Percentiles rank a stretch among this genome's conserved stretches.
phyloP scores from a whole-genome alignment of 257 asterid species.

The Solanum appendiculatum region DNA sequence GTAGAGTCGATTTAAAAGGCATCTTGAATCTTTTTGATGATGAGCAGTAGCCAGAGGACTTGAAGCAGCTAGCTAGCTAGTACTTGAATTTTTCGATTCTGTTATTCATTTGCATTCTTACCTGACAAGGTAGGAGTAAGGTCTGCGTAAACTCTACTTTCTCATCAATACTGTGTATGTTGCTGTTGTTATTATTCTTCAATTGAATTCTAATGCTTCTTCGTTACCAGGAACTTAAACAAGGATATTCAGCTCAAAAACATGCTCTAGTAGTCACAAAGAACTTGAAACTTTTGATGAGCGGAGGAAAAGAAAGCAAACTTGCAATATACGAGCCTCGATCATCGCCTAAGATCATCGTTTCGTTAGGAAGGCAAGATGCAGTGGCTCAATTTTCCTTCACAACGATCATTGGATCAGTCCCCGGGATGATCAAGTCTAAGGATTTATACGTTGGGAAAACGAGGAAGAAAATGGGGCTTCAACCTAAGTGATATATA shows the following conservation, averaged over 20 bases:
- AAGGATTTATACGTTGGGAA: conserved; percentile 74
- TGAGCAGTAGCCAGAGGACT: neutral
- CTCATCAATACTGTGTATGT: neutral
- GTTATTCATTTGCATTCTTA: neutral
- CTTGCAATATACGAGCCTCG: conserved; percentile 56
- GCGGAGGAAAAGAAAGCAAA: conserved; percentile 51
- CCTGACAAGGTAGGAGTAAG: neutral
- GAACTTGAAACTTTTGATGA: conserved; percentile 46
- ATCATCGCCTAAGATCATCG: conserved; percentile 12
- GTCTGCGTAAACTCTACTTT: neutral
- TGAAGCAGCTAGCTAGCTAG: neutral
- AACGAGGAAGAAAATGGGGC: conserved; percentile 67
- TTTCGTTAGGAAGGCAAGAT: conserved; percentile 47
- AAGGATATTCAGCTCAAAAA: conserved; percentile 63
- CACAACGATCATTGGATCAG: conserved; percentile 56
- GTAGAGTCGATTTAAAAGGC: no score
- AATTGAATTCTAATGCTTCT: neutral
- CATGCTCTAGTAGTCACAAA: conserved; percentile 55
- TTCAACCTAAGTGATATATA: conserved; percentile 12
- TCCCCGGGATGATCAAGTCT: conserved; percentile 76
- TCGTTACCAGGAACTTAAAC: conserved; percentile 48
- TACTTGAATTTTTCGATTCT: no score
- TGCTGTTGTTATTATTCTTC: neutral
- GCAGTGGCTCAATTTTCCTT: conserved; percentile 70
- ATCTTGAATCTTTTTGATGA: no score